Evolutionary conservation across 768 basidiomycete species (phyloP).

Genomic region (Pluteus cervinus): DNA sequence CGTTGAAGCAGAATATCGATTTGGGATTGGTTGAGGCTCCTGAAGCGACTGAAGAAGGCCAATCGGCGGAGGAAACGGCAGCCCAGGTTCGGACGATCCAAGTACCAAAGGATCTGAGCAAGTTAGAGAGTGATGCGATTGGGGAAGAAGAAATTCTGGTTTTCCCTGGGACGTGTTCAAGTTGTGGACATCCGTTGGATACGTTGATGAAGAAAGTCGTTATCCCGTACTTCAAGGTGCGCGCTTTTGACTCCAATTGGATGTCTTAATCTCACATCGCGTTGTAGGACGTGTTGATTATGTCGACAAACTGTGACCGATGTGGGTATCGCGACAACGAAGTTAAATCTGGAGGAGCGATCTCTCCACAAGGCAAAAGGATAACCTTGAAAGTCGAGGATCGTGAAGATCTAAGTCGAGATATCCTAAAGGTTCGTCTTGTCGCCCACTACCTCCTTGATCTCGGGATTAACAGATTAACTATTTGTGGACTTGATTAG

Average conservation of each 20-base stretch:
- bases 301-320: slow-evolving; percentile 94
- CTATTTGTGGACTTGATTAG: slow-evolving; percentile 32
- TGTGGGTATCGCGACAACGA: slow-evolving; percentile 99
- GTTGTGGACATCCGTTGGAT: slow-evolving; percentile 76
- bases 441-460: not conserved
- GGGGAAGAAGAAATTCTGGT: slow-evolving; percentile 61
- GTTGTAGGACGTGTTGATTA: slow-evolving; percentile 85
- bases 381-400: slow-evolving; percentile 91
- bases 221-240: slow-evolving; percentile 96
- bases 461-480: not conserved
- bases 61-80: slow-evolving; percentile 9
- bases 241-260: slow-evolving; percentile 8
- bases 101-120: too few species aligned
- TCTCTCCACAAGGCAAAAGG: slow-evolving; percentile 80
- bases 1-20: slow-evolving; percentile 70
- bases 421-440: slow-evolving; percentile 79
- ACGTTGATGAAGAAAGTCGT: slow-evolving; percentile 95
- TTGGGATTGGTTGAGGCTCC: slow-evolving; percentile 68
- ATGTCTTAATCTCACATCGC: not conserved
- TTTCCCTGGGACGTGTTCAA: slow-evolving; percentile 85
- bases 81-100: too few species aligned
- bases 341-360: slow-evolving; percentile 90
- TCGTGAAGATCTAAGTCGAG: slow-evolving; percentile 84
- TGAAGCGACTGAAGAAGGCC: slow-evolving; percentile 27
- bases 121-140: too few species aligned